A percentile compares a stretch with the other conserved stretches of the same genome.
phyloP scores from a whole-genome alignment of 495 filamentous ascomycete species.

The Neurospora sp. region DNA sequence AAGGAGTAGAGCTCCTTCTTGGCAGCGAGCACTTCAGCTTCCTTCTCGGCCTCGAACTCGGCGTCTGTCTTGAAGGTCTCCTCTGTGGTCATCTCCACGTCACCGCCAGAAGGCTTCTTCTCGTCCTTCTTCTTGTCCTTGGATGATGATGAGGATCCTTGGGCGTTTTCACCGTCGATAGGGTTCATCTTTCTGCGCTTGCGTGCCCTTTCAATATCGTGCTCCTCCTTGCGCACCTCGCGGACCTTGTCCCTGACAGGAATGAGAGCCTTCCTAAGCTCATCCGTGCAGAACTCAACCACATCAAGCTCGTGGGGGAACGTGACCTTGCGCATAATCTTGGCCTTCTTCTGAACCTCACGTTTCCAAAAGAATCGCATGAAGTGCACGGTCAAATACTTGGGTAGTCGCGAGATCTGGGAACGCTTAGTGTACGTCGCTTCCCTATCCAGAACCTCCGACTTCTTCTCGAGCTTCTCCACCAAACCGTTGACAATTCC shows the following conservation, averaged over 20 bases:
- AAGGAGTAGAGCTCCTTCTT: slow-evolving; percentile 77
- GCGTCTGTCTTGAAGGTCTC: slow-evolving; percentile 82
- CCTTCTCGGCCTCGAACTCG: slow-evolving; percentile 75
- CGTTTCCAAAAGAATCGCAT: slow-evolving; percentile 97
- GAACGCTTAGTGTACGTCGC: slow-evolving; percentile 82
- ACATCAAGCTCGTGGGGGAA: slow-evolving; percentile 90
- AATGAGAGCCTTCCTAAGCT: slow-evolving; percentile 69
- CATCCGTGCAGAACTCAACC: slow-evolving; percentile 90
- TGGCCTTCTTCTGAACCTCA: slow-evolving; percentile 91
- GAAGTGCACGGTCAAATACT: slow-evolving; percentile 94
- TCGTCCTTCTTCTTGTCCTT: slow-evolving; percentile 32
- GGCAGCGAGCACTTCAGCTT: slow-evolving; percentile 56
- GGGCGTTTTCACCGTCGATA: slow-evolving; percentile 9
- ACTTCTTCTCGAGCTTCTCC: slow-evolving; percentile 86
- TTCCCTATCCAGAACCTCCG: slow-evolving; percentile 64
- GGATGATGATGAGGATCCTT: slow-evolving; percentile 5
- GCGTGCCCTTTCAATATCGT: slow-evolving; percentile 75
- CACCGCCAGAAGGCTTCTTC: slow-evolving; percentile 33
- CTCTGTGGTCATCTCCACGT: slow-evolving; percentile 52
- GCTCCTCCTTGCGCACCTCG: slow-evolving; percentile 87
- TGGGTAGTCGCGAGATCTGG: slow-evolving; percentile 77
- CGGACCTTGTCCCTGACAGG: slow-evolving; percentile 91
- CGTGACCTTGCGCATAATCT: slow-evolving; percentile 97
- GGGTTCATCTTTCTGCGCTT: slow-evolving; percentile 77
- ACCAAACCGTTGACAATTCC: slow-evolving; percentile 71